These are phyloP conservation scores for Eimeria falciformis DNA, from an alignment of 169 alveolate genomes.

Conservation along the genomic window DNA sequence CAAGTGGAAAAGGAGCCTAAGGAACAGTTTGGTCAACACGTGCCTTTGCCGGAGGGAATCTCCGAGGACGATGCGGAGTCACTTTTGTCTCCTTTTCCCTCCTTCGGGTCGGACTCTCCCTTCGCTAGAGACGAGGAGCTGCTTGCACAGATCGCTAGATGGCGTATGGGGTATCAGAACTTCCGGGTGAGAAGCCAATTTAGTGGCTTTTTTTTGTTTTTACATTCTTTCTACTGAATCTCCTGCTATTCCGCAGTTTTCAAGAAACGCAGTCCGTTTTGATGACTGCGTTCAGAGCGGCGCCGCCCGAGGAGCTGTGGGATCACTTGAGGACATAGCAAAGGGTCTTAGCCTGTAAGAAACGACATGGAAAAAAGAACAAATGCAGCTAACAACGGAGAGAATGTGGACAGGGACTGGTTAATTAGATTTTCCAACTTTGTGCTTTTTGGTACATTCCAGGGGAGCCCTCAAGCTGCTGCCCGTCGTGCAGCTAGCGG, in stretches of 20 bases:
- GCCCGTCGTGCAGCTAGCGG: neutral
- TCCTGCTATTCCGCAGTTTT: neutral
- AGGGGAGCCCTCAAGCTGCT: neutral
- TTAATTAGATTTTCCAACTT: no score
- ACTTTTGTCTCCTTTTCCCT: slow-evolving; percentile 4
- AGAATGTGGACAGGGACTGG: no score
- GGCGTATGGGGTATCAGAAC: slow-evolving; percentile 35
- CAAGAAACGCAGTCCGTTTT: neutral
- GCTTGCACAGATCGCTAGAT: slow-evolving; percentile 1
- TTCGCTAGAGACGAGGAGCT: slow-evolving; percentile 8
- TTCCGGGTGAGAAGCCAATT: neutral
- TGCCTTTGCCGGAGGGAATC: slow-evolving; percentile 6
- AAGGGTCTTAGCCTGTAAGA: neutral
- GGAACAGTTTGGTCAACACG: neutral
- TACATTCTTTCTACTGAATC: no score
- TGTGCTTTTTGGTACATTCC: no score
- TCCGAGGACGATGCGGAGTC: neutral
- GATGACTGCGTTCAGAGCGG: neutral
- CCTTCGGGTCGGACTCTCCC: slow-evolving; percentile 24
- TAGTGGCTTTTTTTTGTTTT: no score
- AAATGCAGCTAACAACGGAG: no score
- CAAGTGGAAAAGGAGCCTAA: neutral
- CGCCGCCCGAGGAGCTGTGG: neutral
- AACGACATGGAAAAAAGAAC: no score
- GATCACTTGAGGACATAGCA: neutral